phyloP scores from a whole-genome alignment of 306 rosid genomes.

The Glycine tomentella region DNA sequence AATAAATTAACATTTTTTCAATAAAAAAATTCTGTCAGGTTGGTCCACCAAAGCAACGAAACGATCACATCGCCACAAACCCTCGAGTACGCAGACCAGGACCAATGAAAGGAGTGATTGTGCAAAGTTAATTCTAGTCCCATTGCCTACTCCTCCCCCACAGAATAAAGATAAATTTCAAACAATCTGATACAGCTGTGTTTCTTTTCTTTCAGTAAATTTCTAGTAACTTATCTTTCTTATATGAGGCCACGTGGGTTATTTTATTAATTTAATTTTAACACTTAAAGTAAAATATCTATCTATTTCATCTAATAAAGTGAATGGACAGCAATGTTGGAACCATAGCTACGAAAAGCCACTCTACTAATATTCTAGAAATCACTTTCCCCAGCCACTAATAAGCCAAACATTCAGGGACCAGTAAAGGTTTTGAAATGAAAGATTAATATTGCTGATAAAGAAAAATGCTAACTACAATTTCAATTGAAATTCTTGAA shows the following conservation, averaged over 20 bases:
- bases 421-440: constrained; percentile 18
- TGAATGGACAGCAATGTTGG: constrained; percentile 15
- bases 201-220: neutral
- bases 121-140: neutral
- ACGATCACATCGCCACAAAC: neutral
- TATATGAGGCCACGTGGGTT: neutral
- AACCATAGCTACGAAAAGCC: constrained; percentile 8
- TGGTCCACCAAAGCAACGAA: constrained; percentile 4
- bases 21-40: neutral
- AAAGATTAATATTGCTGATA: constrained; percentile 29
- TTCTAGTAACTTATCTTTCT: neutral
- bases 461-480: constrained; percentile 40
- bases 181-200: neutral
- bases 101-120: neutral
- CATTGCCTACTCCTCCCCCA: neutral
- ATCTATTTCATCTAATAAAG: neutral
- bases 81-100: neutral
- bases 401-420: neutral
- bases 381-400: neutral
- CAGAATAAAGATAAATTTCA: constrained; percentile 1
- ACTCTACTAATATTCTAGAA: neutral
- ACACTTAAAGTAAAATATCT: neutral
- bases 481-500: constrained; percentile 41
- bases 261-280: constrained; percentile 2
- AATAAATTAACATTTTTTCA: no score